Evolutionary conservation across 257 asterid genomes (phyloP).

Genomic region (Solanum acaule): DNA sequence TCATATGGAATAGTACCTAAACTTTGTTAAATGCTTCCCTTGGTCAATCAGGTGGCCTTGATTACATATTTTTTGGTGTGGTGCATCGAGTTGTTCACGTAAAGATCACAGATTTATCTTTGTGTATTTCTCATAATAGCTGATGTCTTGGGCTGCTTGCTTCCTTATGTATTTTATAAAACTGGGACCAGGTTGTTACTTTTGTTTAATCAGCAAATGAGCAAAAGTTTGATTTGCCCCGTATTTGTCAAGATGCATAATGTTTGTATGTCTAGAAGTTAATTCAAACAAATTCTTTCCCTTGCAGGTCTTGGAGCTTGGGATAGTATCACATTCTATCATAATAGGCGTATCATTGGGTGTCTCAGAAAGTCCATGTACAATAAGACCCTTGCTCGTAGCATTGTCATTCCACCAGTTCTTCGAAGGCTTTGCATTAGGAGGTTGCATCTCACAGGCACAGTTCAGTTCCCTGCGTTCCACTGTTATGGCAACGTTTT

Average conservation of each 20-base stretch:
- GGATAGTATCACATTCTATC: slow-evolving; percentile 89
- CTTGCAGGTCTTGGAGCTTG: slow-evolving; percentile 76
- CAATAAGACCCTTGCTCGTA: slow-evolving; percentile 74
- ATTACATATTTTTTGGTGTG: background rate
- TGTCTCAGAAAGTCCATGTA: slow-evolving; percentile 84
- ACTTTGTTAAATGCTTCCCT: background rate
- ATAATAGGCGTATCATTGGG: slow-evolving; percentile 89
- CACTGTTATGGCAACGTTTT: slow-evolving; percentile 73
- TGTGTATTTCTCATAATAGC: background rate
- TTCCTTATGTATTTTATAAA: background rate
- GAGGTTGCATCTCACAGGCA: slow-evolving; percentile 95
- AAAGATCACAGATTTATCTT: background rate
- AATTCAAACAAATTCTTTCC: background rate
- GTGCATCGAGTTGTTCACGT: background rate
- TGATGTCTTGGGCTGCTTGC: background rate
- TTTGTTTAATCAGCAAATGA: background rate
- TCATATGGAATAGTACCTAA: background rate
- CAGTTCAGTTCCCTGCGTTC: slow-evolving; percentile 44
- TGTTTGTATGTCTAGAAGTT: background rate
- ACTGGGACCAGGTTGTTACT: background rate
- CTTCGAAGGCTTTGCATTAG: slow-evolving; percentile 90
- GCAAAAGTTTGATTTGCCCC: background rate
- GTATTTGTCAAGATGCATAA: background rate
- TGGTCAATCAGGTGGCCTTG: background rate
- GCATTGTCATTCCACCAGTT: slow-evolving; percentile 88